These are phyloP conservation scores for Debaryomyces prosopidis DNA, from an alignment of 805 yeast genomes.

Conservation along the genomic window DNA sequence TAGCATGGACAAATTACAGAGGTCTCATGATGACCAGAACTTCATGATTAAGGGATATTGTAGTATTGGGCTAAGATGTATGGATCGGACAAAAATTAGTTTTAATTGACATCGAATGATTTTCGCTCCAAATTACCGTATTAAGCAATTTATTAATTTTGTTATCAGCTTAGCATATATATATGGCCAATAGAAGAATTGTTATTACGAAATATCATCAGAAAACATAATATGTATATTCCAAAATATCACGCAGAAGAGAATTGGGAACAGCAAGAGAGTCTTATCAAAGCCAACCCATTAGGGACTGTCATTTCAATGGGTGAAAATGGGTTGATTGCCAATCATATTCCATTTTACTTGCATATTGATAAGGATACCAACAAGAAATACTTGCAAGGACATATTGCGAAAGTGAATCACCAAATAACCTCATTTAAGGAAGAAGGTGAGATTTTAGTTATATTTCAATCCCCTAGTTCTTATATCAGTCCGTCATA, in stretches of 20 bases:
- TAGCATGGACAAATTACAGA: too few species aligned
- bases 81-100: too few species aligned
- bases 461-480: conserved; percentile 53
- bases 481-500: conserved; percentile 60
- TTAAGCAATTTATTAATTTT: too few species aligned
- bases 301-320: conserved; percentile 51
- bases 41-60: too few species aligned
- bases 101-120: too few species aligned
- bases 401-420: conserved; percentile 56
- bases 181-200: too few species aligned
- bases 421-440: conserved; percentile 48
- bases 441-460: conserved; percentile 40
- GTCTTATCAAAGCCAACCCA: conserved; percentile 48
- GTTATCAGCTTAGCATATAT: too few species aligned
- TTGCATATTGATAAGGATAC: conserved; percentile 35
- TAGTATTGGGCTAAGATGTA: too few species aligned
- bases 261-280: conserved; percentile 37
- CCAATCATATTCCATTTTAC: conserved; percentile 60
- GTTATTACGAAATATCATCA: too few species aligned
- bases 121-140: too few species aligned
- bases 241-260: conserved; percentile 31
- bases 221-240: conserved; percentile 31
- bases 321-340: conserved; percentile 41
- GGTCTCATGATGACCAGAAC: too few species aligned
- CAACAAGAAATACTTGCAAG: conserved; percentile 44